Evolutionary conservation across 2,329 filamentous ascomycete genomes (phyloP), one percentile per base, ranked within the genome.

Genomic region (Coniochaeta ligniaria): DNA sequence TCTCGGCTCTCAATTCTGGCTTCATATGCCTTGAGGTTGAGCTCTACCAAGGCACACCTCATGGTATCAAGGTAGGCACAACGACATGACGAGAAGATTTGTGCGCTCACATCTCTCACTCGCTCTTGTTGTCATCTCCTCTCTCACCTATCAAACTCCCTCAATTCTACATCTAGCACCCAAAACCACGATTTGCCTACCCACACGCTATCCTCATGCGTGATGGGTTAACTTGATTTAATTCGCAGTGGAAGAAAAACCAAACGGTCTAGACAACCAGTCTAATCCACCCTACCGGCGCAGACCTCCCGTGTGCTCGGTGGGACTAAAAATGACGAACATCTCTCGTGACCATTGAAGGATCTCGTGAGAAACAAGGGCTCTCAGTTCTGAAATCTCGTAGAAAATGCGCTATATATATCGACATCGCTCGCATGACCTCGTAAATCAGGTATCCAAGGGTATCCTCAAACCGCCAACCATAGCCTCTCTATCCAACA

Each of bases 261-360:
- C 75, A 74, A 73, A 79, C 73, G 83, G 83, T 82, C 83, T 85
- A 85, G 83, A 86, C 83, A 86, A 82, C 83, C 83, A 71, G 82
- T 84, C 83, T 80, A 76, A 79, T 86, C 83, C 83, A 86, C 83
- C 83, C 83, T 83, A 83, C 75, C 80, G 77, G 75, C 78, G 82
- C 80, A 76, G 78, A 81, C 62, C 65, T 61, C 66, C 59, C 74
- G 78, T 85, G 80, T 81, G 81, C 47, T 74, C 75, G 78, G 77
- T 79, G 78, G 83, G 83, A 86, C 83, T 86, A 86, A 80, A 80
- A 79, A 78, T 81, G 83, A 82, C 82, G 81, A 70, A 86, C 81
- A 85, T 79, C 35, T 58, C n/a, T 20, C 9, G 11, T 26, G 22
- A 22, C 31, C 9, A 1, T 6, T 17, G 54, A 24, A 31, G 7